A percentile compares a stretch with the other conserved stretches of the same genome.
phyloP scores from a whole-genome alignment of 2,329 filamentous ascomycete species.

The Diplodia corticola region DNA sequence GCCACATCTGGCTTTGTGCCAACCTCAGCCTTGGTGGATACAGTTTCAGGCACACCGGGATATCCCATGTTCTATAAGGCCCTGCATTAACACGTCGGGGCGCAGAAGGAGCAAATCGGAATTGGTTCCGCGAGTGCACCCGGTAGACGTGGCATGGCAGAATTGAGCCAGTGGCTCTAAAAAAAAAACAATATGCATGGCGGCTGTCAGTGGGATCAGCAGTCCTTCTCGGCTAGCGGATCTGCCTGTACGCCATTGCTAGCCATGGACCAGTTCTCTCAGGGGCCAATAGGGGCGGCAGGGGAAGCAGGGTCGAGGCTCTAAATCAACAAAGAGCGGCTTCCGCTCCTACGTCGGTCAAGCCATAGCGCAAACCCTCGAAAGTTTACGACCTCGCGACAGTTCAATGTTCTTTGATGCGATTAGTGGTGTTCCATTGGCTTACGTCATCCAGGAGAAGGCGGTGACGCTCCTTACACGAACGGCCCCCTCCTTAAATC shows the following conservation, averaged over 20 bases:
- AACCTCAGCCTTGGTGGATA: no score
- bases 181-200: not conserved
- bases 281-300: constrained; percentile 9
- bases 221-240: constrained; percentile 2
- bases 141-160: not conserved
- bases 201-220: not conserved
- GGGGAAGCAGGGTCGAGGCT: not conserved
- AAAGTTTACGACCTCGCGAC: not conserved
- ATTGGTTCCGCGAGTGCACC: not conserved
- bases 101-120: no score
- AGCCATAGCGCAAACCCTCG: not conserved
- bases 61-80: no score
- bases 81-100: no score
- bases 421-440: not conserved
- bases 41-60: no score
- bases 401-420: not conserved
- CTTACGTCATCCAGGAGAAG: constrained; percentile 17
- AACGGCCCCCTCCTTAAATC: constrained; percentile 8
- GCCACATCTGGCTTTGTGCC: no score
- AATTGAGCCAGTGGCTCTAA: not conserved
- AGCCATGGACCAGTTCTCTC: not conserved
- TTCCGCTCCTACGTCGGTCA: not conserved
- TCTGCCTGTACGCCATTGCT: not conserved
- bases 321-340: not conserved
- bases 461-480: constrained; percentile 17